Evolutionary conservation across 345 rosid genomes (phyloP).

Genomic region (Gossypium raimondii): DNA sequence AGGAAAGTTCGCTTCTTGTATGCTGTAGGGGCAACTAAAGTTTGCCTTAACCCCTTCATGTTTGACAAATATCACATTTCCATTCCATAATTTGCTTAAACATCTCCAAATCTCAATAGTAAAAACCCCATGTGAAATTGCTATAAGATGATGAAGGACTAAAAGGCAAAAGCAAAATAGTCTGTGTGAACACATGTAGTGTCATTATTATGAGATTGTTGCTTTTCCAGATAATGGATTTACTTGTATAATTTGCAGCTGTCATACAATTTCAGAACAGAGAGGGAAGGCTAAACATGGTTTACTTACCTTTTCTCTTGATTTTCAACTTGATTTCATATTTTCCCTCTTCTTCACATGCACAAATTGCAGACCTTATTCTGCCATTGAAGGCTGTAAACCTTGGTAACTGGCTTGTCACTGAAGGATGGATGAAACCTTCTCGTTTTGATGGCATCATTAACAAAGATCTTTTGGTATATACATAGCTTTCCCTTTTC

Average conservation of each 20-base stretch:
- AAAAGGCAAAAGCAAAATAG: too few relatives aligned
- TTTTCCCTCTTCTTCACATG: conserved; percentile 1
- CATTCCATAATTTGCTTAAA: too few relatives aligned
- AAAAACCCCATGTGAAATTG: too few relatives aligned
- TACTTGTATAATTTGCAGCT: neutral
- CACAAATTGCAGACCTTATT: neutral
- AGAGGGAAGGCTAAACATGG: neutral
- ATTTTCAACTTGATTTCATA: conserved; percentile 4
- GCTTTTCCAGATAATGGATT: neutral
- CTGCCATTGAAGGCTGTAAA: conserved; percentile 33
- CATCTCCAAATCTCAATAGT: too few relatives aligned
- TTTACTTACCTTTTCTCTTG: neutral
- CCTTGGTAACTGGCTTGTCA: conserved; percentile 38
- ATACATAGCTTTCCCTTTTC: neutral
- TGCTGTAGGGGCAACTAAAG: too few relatives aligned
- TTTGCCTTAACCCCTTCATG: too few relatives aligned
- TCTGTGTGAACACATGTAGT: too few relatives aligned
- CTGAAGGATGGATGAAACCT: conserved; percentile 39
- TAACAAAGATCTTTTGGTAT: conserved; percentile 38
- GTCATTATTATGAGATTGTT: too few relatives aligned
- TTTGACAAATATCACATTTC: too few relatives aligned
- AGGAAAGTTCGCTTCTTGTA: too few relatives aligned
- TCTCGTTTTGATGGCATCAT: conserved; percentile 29
- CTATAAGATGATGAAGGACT: too few relatives aligned
- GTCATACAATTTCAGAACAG: neutral